phyloP scores from a whole-genome alignment of 2,329 filamentous ascomycete genomes.

The Macrophomina pseudophaseolina region DNA sequence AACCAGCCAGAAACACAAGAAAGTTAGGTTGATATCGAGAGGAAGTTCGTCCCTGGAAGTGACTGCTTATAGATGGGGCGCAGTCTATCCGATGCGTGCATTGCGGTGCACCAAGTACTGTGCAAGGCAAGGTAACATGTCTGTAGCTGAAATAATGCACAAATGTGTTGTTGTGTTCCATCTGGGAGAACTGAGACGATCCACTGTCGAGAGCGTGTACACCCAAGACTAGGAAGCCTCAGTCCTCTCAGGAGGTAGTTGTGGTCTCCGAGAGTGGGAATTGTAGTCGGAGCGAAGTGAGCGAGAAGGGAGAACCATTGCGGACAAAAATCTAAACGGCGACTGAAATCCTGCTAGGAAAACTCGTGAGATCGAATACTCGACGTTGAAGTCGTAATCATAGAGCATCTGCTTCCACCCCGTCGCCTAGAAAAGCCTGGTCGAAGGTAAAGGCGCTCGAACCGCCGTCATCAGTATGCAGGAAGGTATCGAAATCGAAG shows the following conservation, averaged over 20 bases:
- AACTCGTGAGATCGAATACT: slow-evolving; percentile 22
- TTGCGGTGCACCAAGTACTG: slow-evolving; percentile 3
- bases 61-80: slow-evolving; percentile 11
- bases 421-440: slow-evolving; percentile 10
- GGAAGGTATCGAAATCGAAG: slow-evolving; percentile 72
- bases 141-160: slow-evolving; percentile 22
- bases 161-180: slow-evolving; percentile 10
- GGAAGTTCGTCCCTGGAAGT: slow-evolving; percentile 4
- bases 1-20: slow-evolving; percentile 14
- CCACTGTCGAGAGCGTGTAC: neutral
- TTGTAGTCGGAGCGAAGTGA: slow-evolving; percentile 13
- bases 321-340: slow-evolving; percentile 22
- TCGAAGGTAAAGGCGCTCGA: slow-evolving; percentile 18
- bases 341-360: slow-evolving; percentile 4
- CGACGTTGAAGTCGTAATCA: slow-evolving; percentile 18
- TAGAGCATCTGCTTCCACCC: slow-evolving; percentile 21
- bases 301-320: slow-evolving; percentile 15
- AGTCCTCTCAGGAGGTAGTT: neutral
- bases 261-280: neutral
- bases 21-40: slow-evolving; percentile 20
- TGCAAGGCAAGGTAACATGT: slow-evolving; percentile 22
- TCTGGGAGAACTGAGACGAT: neutral
- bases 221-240: neutral
- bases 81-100: slow-evolving; percentile 15
- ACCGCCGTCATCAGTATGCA: slow-evolving; percentile 57